Evolutionary conservation across 208 protist genomes (phyloP), one percentile per base, ranked within the genome.

Genomic region (Blastocrithidia nonstop): DNA sequence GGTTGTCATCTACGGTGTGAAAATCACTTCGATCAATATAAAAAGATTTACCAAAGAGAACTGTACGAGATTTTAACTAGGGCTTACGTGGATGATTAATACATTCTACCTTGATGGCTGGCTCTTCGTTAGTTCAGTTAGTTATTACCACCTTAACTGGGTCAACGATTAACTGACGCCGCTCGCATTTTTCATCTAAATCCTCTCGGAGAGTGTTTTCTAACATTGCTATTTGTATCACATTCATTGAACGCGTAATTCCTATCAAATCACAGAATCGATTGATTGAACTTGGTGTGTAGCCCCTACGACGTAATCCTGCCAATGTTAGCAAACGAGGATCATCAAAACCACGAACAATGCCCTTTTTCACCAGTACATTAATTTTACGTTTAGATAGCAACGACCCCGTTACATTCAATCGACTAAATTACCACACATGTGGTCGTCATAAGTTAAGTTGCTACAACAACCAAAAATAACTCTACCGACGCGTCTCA

Each of bases 1-100:
- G 62, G 67, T 80, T 70, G 57, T 84, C 56, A 38, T 90, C 82
- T 40, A 73, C 57, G 36, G 74, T 62, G 43, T 73, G 69, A 60
- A 98, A 99, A 72, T 99, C 97, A 45, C 65, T 79, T 23, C 73
- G 72, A 40, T 99, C 97, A 66, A 99, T 98, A 70, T 96, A 99
- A 53, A 99, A 75, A 8, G 60, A 71, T 20, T 77, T 61, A 6
- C 81, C 84, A 54, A 99, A 95, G 13, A 31, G 49, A 3, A 99
- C 55, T 13, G 29, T 65, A 37, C 93, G 83, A 3, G 47, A 78
- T 21, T 92, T 92, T 6, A 77, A 56, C 35, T 80, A 64, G 11
- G 69, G 58, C 28, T 94, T 71, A 15, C 82, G 72, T 17, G 97
- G 97, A 57, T 98, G 94, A 66, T 98, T 97, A 9, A 91, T 86